Base-by-base conservation (phyloP, 2,329 filamentous ascomycete species). In the Cercospora citrullina region DNA sequence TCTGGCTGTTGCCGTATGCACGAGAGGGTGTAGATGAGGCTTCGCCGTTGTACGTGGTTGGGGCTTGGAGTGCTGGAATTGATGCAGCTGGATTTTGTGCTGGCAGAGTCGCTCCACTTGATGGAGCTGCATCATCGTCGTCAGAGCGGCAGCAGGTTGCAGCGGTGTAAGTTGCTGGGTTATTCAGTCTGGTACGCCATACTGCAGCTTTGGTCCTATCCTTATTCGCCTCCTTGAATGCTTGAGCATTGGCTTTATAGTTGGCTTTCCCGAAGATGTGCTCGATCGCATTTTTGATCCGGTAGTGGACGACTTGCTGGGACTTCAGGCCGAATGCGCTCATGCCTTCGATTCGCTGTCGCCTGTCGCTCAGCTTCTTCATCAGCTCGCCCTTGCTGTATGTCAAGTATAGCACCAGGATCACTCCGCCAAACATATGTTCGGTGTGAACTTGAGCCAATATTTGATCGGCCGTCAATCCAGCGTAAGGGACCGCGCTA, bases 221-320 rank as follows among this genome's bases (percentile, higher is more conserved):
- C 5, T 59, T 14, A n/a, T 1, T 12, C 9, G 55, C 55, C 1
- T 3, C 9, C 28, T 59, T 59, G 55, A 59, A 18, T 5, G 16
- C 16, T 18, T 8, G 0, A 2, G 28, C 30, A 16, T 21, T 59
- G 4, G 28, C n/a, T 16, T 59, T 8, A n/a, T 33, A 59, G 12
- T 59, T 59, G 9, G 16, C 55, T 10, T 33, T 31, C 0, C 55
- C 55, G 18, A 33, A 59, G 9, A 59, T 33, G n/a, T 59, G 55
- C 26, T 59, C 21, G 28, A 59, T 26, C 8, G 55, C 55, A 10
- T 26, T 28, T 16, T 59, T 59, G 55, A 59, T 10, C 4, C 55
- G 55, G 4, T 59, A 59, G n/a, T 59, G 55, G 5, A 59, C 55
- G 9, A 59, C 55, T 36, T 59, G 55, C 31, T 59, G 30, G 55